These are phyloP conservation scores for Scopulariopsis brevicaulis DNA, from an alignment of 2,329 filamentous ascomycete species.

Conservation along the genomic window DNA sequence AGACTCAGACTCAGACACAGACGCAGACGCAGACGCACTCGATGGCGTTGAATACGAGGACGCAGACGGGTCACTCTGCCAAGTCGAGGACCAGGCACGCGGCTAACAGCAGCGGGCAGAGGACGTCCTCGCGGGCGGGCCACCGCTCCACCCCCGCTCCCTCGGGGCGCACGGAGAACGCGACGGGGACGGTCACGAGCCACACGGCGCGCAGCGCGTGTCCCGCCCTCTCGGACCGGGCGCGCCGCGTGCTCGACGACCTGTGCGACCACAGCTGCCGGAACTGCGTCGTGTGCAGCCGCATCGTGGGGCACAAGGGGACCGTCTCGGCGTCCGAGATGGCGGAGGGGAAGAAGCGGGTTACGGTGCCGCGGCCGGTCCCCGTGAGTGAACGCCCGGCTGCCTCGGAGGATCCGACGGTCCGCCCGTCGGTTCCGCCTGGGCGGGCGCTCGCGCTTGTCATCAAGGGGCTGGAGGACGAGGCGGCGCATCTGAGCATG, in stretches of 20 bases:
- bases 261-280: slow-evolving; percentile 42
- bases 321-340: slow-evolving; percentile 22
- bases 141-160: not conserved
- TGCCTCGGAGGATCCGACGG: slow-evolving; percentile 29
- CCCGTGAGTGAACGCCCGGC: slow-evolving; percentile 50
- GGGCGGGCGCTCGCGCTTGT: slow-evolving; percentile 68
- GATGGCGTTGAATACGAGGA: not conserved
- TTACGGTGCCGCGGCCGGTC: slow-evolving; percentile 52
- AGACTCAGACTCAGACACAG: slow-evolving; percentile 9
- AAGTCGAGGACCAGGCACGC: not conserved
- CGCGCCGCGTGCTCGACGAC: slow-evolving; percentile 38
- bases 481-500: slow-evolving; percentile 65
- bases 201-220: slow-evolving; percentile 15
- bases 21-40: not conserved
- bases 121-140: not conserved
- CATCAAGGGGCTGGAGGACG: slow-evolving; percentile 71
- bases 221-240: slow-evolving; percentile 37
- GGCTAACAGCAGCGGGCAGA: not conserved
- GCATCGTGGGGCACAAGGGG: slow-evolving; percentile 35
- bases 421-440: slow-evolving; percentile 59
- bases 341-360: slow-evolving; percentile 38
- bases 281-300: slow-evolving; percentile 46
- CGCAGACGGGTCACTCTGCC: not conserved
- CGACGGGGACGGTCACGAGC: slow-evolving; percentile 6
- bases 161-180: not conserved